Percentiles rank a stretch among this genome's conserved stretches.
These are phyloP conservation scores for Craterostigma plantagineum DNA, from an alignment of 257 asterid genomes.

Conservation along the genomic window DNA sequence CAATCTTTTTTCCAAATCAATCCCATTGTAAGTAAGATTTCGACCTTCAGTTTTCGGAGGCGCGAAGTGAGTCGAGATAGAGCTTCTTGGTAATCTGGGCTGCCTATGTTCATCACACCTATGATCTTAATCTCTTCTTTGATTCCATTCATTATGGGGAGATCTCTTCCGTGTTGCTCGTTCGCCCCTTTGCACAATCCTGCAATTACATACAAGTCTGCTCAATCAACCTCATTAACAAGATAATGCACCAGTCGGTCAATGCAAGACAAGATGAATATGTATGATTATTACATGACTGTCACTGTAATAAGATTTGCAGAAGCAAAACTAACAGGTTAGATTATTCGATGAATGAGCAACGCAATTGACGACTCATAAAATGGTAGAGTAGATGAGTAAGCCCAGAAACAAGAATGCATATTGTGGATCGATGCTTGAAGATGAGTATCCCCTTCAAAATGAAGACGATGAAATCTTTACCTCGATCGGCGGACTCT, in stretches of 20 bases:
- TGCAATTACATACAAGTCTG: conserved; percentile 9
- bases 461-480: background rate
- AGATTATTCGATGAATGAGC: no score
- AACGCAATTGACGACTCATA: no score
- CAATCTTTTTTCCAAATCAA: background rate
- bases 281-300: no score
- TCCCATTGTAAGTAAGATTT: no score
- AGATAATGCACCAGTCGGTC: no score
- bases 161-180: conserved; percentile 73
- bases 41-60: conserved; percentile 52
- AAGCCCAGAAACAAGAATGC: no score
- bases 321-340: no score
- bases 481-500: conserved; percentile 90
- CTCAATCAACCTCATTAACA: background rate
- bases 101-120: conserved; percentile 66
- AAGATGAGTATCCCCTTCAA: no score
- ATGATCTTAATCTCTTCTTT: conserved; percentile 84
- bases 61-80: conserved; percentile 43
- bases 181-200: conserved; percentile 88
- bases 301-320: no score
- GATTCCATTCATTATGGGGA: conserved; percentile 93
- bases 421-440: no score
- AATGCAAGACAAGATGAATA: no score
- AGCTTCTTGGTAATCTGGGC: conserved; percentile 72
- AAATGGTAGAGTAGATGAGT: no score